phyloP scores from a whole-genome alignment of 192 early-diverging fungal species.

The Geranomyces variabilis region DNA sequence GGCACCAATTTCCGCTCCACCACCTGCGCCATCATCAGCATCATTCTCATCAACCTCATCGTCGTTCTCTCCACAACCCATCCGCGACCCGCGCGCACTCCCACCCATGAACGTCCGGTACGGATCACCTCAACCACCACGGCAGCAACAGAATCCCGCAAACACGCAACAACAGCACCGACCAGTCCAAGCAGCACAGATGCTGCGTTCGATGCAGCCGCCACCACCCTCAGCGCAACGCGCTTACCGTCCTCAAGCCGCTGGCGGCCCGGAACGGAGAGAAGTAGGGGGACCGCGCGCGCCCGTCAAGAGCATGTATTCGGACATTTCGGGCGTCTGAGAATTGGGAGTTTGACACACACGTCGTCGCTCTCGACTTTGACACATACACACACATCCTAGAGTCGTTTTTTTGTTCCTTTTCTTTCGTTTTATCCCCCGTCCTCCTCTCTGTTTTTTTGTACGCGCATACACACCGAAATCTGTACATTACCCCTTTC shows the following conservation, averaged over 20 bases:
- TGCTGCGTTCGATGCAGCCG: conserved; percentile 2
- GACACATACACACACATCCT: too few species aligned
- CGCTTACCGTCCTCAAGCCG: neutral
- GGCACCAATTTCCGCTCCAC: too few species aligned
- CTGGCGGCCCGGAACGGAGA: neutral
- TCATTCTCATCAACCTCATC: neutral
- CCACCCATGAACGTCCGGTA: too few species aligned
- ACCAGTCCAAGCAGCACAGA: neutral
- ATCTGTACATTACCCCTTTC: too few species aligned
- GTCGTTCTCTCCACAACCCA: neutral
- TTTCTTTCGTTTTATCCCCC: too few species aligned
- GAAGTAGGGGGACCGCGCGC: neutral
- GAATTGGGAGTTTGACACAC: too few species aligned
- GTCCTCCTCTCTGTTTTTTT: too few species aligned
- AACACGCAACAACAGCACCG: neutral
- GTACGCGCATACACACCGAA: too few species aligned
- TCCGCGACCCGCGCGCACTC: neutral
- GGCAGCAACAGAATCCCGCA: too few species aligned
- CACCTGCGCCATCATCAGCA: neutral
- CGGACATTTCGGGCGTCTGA: neutral
- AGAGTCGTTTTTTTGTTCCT: too few species aligned
- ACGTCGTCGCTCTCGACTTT: too few species aligned
- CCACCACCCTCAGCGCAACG: neutral
- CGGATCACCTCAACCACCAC: too few species aligned
- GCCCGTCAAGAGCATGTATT: conserved; percentile 11